Conservation (phyloP, 345 rosid genomes). For the Cardamine chenopodiifolia region DNA sequence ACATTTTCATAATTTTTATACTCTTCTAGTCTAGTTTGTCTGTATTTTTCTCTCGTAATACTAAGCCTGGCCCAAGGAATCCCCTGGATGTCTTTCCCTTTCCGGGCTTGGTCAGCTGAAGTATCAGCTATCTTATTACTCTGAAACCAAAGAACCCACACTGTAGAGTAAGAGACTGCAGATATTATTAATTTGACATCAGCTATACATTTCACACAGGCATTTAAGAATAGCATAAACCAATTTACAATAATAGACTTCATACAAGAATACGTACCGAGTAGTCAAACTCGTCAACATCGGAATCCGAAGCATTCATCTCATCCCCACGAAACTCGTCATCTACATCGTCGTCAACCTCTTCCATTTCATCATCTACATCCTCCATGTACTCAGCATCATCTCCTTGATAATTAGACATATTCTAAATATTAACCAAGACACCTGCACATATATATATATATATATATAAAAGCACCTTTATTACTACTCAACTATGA, state of each 20-base stretch:
- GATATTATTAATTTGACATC: not conserved
- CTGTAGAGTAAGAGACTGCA: not conserved
- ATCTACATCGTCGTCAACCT: constrained; percentile 44
- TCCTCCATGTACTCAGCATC: constrained; percentile 70
- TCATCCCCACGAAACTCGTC: constrained; percentile 55
- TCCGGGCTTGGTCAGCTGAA: constrained; percentile 72
- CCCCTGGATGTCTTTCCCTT: constrained; percentile 83
- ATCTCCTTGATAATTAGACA: constrained; percentile 69
- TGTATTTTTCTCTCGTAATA: constrained; percentile 68
- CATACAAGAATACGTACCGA: constrained; percentile 42
- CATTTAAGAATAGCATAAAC: not conserved
- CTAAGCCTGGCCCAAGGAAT: constrained; percentile 88
- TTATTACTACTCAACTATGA: not conserved
- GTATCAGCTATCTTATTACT: constrained; percentile 62
- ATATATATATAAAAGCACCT: no score
- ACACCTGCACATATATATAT: constrained; percentile 25
- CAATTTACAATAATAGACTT: not conserved
- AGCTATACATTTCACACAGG: not conserved
- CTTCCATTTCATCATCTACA: constrained; percentile 58
- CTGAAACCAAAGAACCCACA: constrained; percentile 39
- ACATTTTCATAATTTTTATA: constrained; percentile 86
- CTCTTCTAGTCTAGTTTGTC: constrained; percentile 78
- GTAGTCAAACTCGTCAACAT: constrained; percentile 66
- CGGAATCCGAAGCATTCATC: constrained; percentile 61
- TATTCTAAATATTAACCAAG: constrained; percentile 21